Percentiles rank a stretch among this genome's conserved stretches.
phyloP scores from a whole-genome alignment of 2,329 filamentous ascomycete genomes.

The Fusarium sp. region DNA sequence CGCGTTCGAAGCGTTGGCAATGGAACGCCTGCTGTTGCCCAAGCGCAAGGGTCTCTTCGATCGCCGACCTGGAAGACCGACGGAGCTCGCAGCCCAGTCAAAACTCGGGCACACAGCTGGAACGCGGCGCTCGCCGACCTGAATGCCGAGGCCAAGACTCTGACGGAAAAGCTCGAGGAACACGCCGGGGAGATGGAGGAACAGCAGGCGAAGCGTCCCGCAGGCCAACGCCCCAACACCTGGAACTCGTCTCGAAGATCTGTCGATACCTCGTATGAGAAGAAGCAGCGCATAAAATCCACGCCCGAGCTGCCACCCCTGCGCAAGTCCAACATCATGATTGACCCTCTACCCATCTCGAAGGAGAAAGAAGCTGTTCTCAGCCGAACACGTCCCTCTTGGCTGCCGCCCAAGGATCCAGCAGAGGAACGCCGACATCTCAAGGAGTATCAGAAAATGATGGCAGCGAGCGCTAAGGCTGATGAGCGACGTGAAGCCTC shows the following conservation, averaged over 20 bases:
- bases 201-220: slow-evolving; percentile 49
- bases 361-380: slow-evolving; percentile 89
- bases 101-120: slow-evolving; percentile 78
- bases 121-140: slow-evolving; percentile 76
- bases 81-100: slow-evolving; percentile 56
- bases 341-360: slow-evolving; percentile 84
- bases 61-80: slow-evolving; percentile 68
- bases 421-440: slow-evolving; percentile 92
- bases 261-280: slow-evolving; percentile 51
- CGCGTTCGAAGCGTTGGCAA: slow-evolving; percentile 70
- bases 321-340: slow-evolving; percentile 82
- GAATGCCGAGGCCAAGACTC: slow-evolving; percentile 76
- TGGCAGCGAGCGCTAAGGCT: slow-evolving; percentile 71
- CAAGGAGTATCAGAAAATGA: slow-evolving; percentile 87
- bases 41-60: slow-evolving; percentile 70
- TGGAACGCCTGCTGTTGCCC: slow-evolving; percentile 70
- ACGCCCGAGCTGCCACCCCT: slow-evolving; percentile 77
- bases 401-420: slow-evolving; percentile 88
- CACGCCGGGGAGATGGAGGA: slow-evolving; percentile 73
- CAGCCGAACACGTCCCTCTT: slow-evolving; percentile 83
- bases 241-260: slow-evolving; percentile 53
- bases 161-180: slow-evolving; percentile 85
- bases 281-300: slow-evolving; percentile 70
- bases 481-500: slow-evolving; percentile 70
- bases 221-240: slow-evolving; percentile 53